A percentile compares a stretch with the other conserved stretches of the same genome.
Evolutionary conservation across 805 yeast genomes (phyloP).

Genomic region (Lachancea fermentati): DNA sequence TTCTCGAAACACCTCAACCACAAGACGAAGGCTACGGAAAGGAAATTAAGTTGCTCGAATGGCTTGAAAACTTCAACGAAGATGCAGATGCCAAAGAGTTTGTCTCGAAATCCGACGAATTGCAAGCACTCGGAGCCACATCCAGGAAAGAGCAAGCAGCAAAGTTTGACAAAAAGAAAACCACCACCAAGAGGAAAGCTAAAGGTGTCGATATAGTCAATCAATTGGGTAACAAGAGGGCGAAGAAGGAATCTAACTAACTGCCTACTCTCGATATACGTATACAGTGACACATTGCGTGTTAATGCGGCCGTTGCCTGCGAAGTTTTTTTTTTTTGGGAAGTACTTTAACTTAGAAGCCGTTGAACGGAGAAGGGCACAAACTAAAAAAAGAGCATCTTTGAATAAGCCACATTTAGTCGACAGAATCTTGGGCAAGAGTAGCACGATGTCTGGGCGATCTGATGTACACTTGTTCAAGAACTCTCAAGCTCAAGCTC

Average conservation of each 20-base stretch:
- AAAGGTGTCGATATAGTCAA: slow-evolving; percentile 16
- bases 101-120: slow-evolving; percentile 39
- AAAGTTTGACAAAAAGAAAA: slow-evolving; percentile 46
- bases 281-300: too few relatives aligned
- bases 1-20: slow-evolving; percentile 81
- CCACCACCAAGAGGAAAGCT: slow-evolving; percentile 17
- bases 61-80: slow-evolving; percentile 44
- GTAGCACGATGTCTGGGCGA: background rate
- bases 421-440: background rate
- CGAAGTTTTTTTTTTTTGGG: too few relatives aligned
- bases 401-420: too few relatives aligned
- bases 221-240: slow-evolving; percentile 17
- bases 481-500: slow-evolving; percentile 12
- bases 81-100: slow-evolving; percentile 49
- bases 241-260: slow-evolving; percentile 2
- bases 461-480: background rate
- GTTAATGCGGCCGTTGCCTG: too few relatives aligned
- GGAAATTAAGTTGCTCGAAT: slow-evolving; percentile 77
- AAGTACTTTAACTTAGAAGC: too few relatives aligned
- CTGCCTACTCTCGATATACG: background rate
- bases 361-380: too few relatives aligned
- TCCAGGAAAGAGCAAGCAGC: slow-evolving; percentile 66
- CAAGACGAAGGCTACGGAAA: slow-evolving; percentile 70
- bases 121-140: slow-evolving; percentile 55
- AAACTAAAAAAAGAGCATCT: too few relatives aligned